These are phyloP conservation scores for Parmelia sp. DNA, from an alignment of 495 filamentous ascomycete genomes.

Conservation along the genomic window DNA sequence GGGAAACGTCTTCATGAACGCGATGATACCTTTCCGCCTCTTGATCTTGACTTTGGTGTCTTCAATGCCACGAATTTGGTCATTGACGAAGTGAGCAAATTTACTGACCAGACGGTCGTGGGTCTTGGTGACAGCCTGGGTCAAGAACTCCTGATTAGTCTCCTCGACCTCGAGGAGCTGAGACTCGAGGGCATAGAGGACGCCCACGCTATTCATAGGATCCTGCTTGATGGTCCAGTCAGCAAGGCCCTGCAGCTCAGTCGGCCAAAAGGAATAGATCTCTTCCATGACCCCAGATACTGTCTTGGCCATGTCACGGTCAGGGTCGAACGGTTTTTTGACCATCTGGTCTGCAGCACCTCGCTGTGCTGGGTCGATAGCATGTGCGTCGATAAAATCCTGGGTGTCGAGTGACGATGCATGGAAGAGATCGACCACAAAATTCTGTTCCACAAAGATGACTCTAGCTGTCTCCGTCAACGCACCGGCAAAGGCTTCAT, in stretches of 20 bases:
- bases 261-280: constrained; percentile 72
- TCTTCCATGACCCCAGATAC: constrained; percentile 81
- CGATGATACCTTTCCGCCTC: constrained; percentile 93
- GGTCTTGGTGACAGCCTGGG: constrained; percentile 69
- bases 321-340: constrained; percentile 72
- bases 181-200: constrained; percentile 72
- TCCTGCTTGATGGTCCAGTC: constrained; percentile 79
- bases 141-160: constrained; percentile 85
- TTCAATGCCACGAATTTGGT: constrained; percentile 90
- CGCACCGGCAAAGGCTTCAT: constrained; percentile 75
- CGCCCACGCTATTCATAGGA: constrained; percentile 84
- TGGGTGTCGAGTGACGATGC: constrained; percentile 65
- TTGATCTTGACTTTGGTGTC: constrained; percentile 99
- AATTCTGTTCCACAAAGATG: constrained; percentile 88
- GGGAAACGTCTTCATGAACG: constrained; percentile 89
- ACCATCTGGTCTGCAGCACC: constrained; percentile 60
- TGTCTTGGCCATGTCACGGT: constrained; percentile 71
- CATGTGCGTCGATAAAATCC: constrained; percentile 77
- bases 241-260: constrained; percentile 69
- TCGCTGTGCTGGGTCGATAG: constrained; percentile 60
- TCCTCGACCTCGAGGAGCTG: constrained; percentile 72
- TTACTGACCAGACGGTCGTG: constrained; percentile 67
- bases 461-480: constrained; percentile 72
- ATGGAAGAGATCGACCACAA: constrained; percentile 89
- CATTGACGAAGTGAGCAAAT: constrained; percentile 86